Conservation (phyloP, 345 rosid genomes). For the Eucalyptus cladocalyx region DNA sequence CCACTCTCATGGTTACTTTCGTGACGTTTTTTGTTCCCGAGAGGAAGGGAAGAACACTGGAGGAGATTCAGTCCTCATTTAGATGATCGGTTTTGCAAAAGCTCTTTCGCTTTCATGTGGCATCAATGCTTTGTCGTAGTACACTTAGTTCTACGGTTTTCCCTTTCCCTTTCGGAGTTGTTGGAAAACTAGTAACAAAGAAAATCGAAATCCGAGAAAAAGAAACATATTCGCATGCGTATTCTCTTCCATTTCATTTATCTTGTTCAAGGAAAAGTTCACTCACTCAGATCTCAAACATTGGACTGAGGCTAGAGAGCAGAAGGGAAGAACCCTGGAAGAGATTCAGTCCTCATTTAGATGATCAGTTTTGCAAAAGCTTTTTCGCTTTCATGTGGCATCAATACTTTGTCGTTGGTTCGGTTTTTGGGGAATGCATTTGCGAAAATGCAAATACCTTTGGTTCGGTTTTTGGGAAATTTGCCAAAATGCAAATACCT, state of each 20-base stretch:
- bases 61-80: conserved; percentile 63
- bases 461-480: neutral
- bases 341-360: conserved; percentile 63
- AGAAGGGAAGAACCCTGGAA: conserved; percentile 47
- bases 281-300: neutral
- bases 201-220: neutral
- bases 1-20: conserved; percentile 28
- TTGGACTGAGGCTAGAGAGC: neutral
- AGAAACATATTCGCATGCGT: neutral
- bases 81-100: conserved; percentile 15
- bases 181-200: neutral
- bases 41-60: conserved; percentile 61
- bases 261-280: neutral
- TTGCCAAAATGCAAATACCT: no score
- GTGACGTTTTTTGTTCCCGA: conserved; percentile 45
- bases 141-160: neutral
- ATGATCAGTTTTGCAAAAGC: neutral
- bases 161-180: neutral
- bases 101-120: neutral
- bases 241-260: neutral
- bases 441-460: neutral
- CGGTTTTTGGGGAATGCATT: no score
- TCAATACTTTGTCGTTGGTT: neutral
- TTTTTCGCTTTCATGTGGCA: neutral
- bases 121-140: neutral